phyloP scores from a whole-genome alignment of 495 filamentous ascomycete species.

The Aspergillus kassunensis region DNA sequence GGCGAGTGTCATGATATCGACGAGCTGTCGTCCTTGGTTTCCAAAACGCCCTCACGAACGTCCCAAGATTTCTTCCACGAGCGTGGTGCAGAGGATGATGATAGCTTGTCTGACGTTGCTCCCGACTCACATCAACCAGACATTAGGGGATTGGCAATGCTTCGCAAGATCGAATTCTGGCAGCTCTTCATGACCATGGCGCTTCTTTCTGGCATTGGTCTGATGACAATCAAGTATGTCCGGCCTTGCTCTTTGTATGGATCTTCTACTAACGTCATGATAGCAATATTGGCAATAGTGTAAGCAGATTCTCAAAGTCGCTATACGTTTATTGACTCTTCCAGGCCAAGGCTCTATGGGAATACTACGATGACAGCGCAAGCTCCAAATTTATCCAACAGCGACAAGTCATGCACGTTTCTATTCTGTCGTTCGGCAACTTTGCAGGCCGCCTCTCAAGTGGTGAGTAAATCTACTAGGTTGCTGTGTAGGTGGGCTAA shows the following conservation, averaged over 20 bases:
- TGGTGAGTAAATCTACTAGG: slow-evolving; percentile 42
- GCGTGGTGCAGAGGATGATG: slow-evolving; percentile 28
- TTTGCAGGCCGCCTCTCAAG: slow-evolving; percentile 77
- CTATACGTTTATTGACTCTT: slow-evolving; percentile 12
- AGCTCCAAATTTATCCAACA: slow-evolving; percentile 71
- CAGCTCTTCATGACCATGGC: slow-evolving; percentile 81
- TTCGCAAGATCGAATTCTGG: slow-evolving; percentile 82
- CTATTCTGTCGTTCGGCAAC: slow-evolving; percentile 79
- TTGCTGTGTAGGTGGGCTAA: not conserved
- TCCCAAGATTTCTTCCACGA: slow-evolving; percentile 20
- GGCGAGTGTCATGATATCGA: slow-evolving; percentile 44
- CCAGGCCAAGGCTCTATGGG: slow-evolving; percentile 69
- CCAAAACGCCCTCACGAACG: slow-evolving; percentile 49
- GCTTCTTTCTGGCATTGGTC: slow-evolving; percentile 81
- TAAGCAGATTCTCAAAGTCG: slow-evolving; percentile 22
- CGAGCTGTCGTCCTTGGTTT: slow-evolving; percentile 83
- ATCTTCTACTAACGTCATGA: slow-evolving; percentile 31
- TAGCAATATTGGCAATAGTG: slow-evolving; percentile 95
- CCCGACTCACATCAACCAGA: slow-evolving; percentile 68
- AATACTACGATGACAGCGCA: slow-evolving; percentile 71
- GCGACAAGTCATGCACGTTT: slow-evolving; percentile 88
- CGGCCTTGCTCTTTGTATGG: not conserved
- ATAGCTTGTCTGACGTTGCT: slow-evolving; percentile 35
- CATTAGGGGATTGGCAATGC: slow-evolving; percentile 79
- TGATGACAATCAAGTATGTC: slow-evolving; percentile 98